phyloP scores from a whole-genome alignment of 345 rosid genomes.

The Murraya koenigii region DNA sequence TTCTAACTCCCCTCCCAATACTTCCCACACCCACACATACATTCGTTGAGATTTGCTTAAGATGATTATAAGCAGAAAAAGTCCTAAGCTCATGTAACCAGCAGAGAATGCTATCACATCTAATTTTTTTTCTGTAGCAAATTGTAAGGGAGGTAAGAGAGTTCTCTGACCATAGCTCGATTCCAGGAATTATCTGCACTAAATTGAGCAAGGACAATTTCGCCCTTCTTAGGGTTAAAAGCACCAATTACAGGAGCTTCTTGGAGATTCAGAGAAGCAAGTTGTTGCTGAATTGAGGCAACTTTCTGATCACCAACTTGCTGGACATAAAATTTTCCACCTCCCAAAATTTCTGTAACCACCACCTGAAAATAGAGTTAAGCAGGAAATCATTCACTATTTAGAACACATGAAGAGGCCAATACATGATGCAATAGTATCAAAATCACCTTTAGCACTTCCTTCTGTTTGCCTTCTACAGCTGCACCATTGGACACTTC shows the following conservation, averaged over 20 bases:
- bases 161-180: slow-evolving; percentile 78
- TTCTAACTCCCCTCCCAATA: neutral
- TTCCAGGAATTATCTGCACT: slow-evolving; percentile 98
- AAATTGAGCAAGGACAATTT: slow-evolving; percentile 88
- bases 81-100: neutral
- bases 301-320: slow-evolving; percentile 74
- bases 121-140: neutral
- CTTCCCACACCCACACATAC: neutral
- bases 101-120: neutral
- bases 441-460: slow-evolving; percentile 65
- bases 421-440: neutral
- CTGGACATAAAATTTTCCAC: slow-evolving; percentile 91
- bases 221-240: slow-evolving; percentile 88
- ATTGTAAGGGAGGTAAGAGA: neutral
- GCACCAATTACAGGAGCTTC: slow-evolving; percentile 84
- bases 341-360: slow-evolving; percentile 90
- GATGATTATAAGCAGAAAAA: neutral
- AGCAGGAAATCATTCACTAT: slow-evolving; percentile 6
- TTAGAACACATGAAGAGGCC: neutral
- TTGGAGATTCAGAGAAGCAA: slow-evolving; percentile 65
- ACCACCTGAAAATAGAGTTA: slow-evolving; percentile 53
- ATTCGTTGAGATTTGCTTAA: neutral
- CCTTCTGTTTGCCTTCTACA: slow-evolving; percentile 80
- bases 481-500: slow-evolving; percentile 67
- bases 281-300: slow-evolving; percentile 75